phyloP scores from a whole-genome alignment of 768 basidiomycete species.

The Leccinum sublutescens region DNA sequence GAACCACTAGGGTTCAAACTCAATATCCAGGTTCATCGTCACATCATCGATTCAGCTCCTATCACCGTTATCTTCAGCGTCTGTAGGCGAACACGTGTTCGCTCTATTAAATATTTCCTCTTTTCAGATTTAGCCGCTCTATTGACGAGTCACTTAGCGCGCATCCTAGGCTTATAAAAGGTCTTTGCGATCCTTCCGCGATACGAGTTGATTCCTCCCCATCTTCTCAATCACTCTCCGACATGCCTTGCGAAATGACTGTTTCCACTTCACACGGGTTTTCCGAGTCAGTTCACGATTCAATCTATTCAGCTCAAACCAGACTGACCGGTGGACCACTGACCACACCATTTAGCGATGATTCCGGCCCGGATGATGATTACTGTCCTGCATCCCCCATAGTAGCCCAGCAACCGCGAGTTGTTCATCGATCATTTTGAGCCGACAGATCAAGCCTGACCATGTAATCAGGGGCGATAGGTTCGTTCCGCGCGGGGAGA shows the following conservation, averaged over 20 bases:
- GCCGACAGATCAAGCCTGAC: background rate
- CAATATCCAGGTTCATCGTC: too few relatives aligned
- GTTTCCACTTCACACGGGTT: too few relatives aligned
- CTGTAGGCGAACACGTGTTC: conserved; percentile 5
- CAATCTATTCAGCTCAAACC: background rate
- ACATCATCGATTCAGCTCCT: too few relatives aligned
- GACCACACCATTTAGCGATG: background rate
- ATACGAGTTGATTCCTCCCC: background rate
- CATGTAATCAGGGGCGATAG: background rate
- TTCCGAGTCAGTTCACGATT: background rate
- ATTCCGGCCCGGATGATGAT: background rate
- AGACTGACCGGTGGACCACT: background rate
- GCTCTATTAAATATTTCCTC: background rate
- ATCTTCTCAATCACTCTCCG: background rate
- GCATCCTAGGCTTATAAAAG: conserved; percentile 18
- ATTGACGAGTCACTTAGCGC: background rate
- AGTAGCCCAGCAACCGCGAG: background rate
- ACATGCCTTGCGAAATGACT: background rate
- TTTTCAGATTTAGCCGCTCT: conserved; percentile 5
- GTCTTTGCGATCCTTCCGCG: background rate
- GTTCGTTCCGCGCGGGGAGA: too few relatives aligned
- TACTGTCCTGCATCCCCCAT: background rate
- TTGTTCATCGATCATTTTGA: background rate
- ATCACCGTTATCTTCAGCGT: conserved; percentile 18
- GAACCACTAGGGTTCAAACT: background rate